Evolutionary conservation across 2,329 filamentous ascomycete genomes (phyloP).

Genomic region (Aspergillus ochraceoroseus): DNA sequence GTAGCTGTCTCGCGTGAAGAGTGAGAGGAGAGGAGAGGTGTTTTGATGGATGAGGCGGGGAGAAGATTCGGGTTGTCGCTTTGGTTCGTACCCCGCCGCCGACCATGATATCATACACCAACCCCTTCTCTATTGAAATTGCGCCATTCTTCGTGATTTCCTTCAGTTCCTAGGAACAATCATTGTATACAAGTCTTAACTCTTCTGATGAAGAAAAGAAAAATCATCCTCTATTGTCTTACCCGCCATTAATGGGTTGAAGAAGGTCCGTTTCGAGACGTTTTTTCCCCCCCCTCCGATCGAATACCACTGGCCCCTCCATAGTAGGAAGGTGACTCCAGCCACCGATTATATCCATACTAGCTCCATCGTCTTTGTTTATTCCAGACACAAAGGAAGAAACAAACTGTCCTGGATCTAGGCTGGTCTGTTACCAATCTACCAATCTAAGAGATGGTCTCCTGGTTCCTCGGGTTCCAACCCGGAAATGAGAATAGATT

Average conservation of each 20-base stretch:
- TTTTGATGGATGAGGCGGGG: constrained; percentile 7
- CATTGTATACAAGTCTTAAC: too few species aligned
- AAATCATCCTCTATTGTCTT: not conserved
- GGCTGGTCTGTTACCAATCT: not conserved
- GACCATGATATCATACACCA: constrained; percentile 21
- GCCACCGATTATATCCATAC: constrained; percentile 2
- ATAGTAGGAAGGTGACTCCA: not conserved
- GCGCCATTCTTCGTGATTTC: constrained; percentile 9
- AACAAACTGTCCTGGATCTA: not conserved
- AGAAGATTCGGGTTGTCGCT: constrained; percentile 12
- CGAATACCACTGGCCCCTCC: too few species aligned
- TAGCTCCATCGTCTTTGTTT: constrained; percentile 6
- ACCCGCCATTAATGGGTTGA: not conserved
- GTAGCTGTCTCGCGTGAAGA: constrained; percentile 8
- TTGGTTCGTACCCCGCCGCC: constrained; percentile 15
- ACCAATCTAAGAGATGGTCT: too few species aligned
- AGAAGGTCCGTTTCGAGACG: not conserved
- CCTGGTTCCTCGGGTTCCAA: too few species aligned
- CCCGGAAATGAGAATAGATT: too few species aligned
- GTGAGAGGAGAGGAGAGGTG: constrained; percentile 1
- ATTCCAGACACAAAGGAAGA: not conserved
- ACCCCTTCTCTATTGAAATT: constrained; percentile 6
- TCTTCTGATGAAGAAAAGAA: too few species aligned
- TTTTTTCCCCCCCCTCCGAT: too few species aligned
- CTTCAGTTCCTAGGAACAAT: too few species aligned